phyloP scores from a whole-genome alignment of 768 basidiomycete species.

The Exidia glandulosa region DNA sequence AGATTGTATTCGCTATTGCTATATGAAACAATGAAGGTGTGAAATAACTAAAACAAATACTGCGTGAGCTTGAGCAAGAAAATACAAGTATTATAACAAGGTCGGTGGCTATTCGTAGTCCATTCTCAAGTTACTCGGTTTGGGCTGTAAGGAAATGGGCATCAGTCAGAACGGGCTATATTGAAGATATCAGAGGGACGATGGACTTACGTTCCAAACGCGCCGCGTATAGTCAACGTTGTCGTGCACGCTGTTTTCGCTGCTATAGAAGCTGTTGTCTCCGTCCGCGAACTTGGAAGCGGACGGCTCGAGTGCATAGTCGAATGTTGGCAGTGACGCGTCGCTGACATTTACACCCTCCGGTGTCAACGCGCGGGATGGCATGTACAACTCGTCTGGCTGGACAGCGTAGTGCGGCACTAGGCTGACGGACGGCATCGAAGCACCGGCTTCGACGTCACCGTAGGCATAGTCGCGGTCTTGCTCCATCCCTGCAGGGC shows the following conservation, averaged over 20 bases:
- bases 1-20: no score
- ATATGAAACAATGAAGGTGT: no score
- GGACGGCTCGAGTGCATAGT: neutral
- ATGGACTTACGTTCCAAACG: neutral
- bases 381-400: neutral
- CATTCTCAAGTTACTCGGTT: neutral
- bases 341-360: neutral
- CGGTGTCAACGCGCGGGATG: neutral
- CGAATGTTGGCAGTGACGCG: neutral
- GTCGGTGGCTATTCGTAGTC: neutral
- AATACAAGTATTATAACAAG: no score
- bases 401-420: neutral
- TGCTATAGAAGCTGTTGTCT: neutral
- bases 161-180: neutral
- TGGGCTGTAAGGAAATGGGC: neutral
- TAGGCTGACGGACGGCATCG: neutral
- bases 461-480: no score
- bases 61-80: no score
- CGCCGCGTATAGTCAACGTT: neutral
- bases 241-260: neutral
- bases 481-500: neutral
- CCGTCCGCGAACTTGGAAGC: neutral
- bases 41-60: no score
- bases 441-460: no score
- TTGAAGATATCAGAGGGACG: neutral